These are phyloP conservation scores for Thelonectria olida DNA, from an alignment of 2,329 filamentous ascomycete genomes.

Conservation along the genomic window DNA sequence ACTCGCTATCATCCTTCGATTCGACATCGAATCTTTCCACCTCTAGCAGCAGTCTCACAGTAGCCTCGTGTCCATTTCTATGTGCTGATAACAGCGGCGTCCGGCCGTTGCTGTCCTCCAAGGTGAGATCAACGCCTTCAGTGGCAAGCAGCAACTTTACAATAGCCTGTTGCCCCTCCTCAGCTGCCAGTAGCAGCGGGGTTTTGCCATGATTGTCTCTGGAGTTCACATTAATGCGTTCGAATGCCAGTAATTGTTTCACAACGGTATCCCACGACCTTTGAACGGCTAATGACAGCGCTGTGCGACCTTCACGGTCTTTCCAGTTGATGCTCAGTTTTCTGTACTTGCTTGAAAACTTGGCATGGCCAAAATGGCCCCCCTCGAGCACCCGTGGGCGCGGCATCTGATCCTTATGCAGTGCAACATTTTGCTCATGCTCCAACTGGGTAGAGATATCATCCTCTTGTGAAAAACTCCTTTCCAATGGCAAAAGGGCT, in stretches of 20 bases:
- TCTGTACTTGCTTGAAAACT: too few species aligned
- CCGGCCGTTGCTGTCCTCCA: neutral
- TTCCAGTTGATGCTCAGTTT: neutral
- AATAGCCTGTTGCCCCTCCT: neutral
- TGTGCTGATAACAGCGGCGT: neutral
- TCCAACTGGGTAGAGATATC: neutral
- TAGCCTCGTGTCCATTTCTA: neutral
- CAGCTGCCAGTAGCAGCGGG: neutral
- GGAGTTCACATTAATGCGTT: too few species aligned
- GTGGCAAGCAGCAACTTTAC: neutral
- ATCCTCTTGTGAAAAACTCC: neutral
- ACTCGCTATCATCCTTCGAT: neutral
- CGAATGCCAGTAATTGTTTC: too few species aligned
- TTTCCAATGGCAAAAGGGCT: conserved; percentile 4
- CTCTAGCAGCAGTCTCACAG: neutral
- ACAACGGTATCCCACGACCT: too few species aligned
- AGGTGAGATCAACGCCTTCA: neutral
- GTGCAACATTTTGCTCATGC: neutral
- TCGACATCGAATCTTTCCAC: neutral
- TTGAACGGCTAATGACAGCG: too few species aligned
- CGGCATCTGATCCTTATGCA: neutral
- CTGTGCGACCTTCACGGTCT: neutral
- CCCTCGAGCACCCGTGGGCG: too few species aligned
- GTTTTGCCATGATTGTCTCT: too few species aligned
- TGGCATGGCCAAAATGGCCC: too few species aligned